A percentile compares a stretch with the other conserved stretches of the same genome.
phyloP scores from a whole-genome alignment of 495 filamentous ascomycete species.

The Symbiotaphrina buchneri region DNA sequence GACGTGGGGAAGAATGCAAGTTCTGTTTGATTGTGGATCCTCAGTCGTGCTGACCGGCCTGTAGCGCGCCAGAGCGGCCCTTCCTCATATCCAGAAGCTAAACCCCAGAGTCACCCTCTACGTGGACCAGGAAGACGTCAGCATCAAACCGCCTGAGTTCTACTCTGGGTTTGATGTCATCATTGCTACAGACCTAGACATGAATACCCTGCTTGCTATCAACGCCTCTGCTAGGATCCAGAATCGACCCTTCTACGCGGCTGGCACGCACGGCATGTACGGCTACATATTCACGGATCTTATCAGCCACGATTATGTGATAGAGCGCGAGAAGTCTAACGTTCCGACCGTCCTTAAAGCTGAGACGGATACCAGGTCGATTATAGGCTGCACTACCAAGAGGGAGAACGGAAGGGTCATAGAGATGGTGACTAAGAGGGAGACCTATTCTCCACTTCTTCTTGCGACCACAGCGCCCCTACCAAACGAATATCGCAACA shows the following conservation, averaged over 20 bases:
- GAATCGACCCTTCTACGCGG: constrained; percentile 68
- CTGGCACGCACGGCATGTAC: constrained; percentile 71
- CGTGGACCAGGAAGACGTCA: constrained; percentile 41
- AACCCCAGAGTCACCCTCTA: constrained; percentile 75
- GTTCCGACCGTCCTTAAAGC: constrained; percentile 31
- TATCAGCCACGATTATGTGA: constrained; percentile 65
- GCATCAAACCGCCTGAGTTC: constrained; percentile 39
- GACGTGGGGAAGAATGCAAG: constrained; percentile 57
- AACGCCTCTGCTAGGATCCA: constrained; percentile 64
- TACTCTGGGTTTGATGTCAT: constrained; percentile 62
- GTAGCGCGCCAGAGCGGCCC: constrained; percentile 63
- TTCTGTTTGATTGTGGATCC: neutral
- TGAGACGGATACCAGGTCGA: constrained; percentile 57
- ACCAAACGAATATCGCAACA: constrained; percentile 40
- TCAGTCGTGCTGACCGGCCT: constrained; percentile 1
- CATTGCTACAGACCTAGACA: constrained; percentile 77
- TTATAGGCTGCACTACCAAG: constrained; percentile 48
- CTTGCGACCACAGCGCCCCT: constrained; percentile 57
- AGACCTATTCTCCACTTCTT: constrained; percentile 62
- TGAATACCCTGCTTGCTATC: constrained; percentile 45
- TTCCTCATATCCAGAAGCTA: constrained; percentile 52
- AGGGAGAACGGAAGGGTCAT: constrained; percentile 47
- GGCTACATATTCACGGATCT: constrained; percentile 90
- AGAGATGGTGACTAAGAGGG: constrained; percentile 82
- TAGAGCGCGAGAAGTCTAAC: constrained; percentile 69